Evolutionary conservation across 1,139 yeast species (phyloP).

Genomic region (Hemisphaericaspora subhashii): DNA sequence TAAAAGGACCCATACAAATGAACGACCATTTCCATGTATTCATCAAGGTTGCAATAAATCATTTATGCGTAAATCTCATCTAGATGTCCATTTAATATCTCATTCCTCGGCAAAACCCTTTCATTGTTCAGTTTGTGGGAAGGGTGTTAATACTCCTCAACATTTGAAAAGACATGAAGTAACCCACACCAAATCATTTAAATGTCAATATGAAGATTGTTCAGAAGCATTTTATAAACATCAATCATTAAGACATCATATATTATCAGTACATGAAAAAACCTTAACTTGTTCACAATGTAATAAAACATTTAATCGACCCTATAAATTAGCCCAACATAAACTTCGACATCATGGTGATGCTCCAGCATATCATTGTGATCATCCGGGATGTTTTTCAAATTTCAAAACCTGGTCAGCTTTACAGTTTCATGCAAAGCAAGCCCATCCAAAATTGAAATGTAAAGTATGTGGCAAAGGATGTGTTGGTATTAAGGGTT

Average conservation of each 20-base stretch:
- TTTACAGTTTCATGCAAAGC: constrained; percentile 67
- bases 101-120: constrained; percentile 68
- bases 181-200: constrained; percentile 72
- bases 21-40: constrained; percentile 71
- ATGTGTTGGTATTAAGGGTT: constrained; percentile 72
- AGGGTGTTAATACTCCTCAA: constrained; percentile 80
- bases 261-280: constrained; percentile 59
- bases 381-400: constrained; percentile 56
- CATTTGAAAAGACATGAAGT: constrained; percentile 80
- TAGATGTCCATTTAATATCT: constrained; percentile 70
- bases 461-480: constrained; percentile 71
- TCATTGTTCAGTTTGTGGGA: constrained; percentile 73
- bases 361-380: constrained; percentile 61
- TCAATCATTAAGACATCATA: constrained; percentile 75
- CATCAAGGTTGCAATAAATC: constrained; percentile 55
- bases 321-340: constrained; percentile 63
- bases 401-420: constrained; percentile 77
- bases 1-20: constrained; percentile 72
- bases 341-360: constrained; percentile 58
- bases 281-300: constrained; percentile 57
- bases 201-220: constrained; percentile 65
- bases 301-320: constrained; percentile 57
- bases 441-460: constrained; percentile 68
- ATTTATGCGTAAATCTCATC: constrained; percentile 76
- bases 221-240: constrained; percentile 70